Base-by-base conservation (phyloP, 2,329 filamentous ascomycete species). In the Diaporthe sp. region DNA sequence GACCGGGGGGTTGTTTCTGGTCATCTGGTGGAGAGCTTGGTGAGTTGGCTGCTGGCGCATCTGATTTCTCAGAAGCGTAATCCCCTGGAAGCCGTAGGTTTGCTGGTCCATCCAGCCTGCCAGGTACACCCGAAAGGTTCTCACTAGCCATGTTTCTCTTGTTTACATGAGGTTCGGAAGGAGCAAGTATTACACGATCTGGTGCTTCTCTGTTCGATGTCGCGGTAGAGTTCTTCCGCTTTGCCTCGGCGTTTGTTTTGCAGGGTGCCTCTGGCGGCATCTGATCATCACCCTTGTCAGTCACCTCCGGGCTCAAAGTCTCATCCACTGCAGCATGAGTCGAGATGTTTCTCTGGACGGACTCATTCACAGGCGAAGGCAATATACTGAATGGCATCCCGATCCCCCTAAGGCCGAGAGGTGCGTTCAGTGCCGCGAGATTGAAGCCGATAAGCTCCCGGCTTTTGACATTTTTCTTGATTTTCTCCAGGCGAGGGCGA, bases 401-500 rank as follows among this genome's bases (percentile, higher is more conserved):
- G 49, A 75, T 60, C 42, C 70, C 70, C 53, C 76, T 75, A 77
- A 58, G 62, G 70, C 73, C 62, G 58, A 73, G 62, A 57, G 62
- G 61, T 13, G 62, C 73, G 9, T 75, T 73, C 55, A 73, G 70
- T 25, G 71, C 62, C 34, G 57, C 51, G 22, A 76, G 61, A 5
- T 73, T 62, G 61, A 85, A 86, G 4, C 87, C 87, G 70, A 88
- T 82, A n/a, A 88, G 83, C 74, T 88, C 87, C 76, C 81, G 86
- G 79, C 87, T 88, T 76, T 84, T 87, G 60, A 88, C 80, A 57
- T 85, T 85, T 78, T 84, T 87, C 31, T 84, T 84, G 75, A 88
- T 81, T 57, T 80, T 84, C 1, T 83, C 82, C 25, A 88, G 82
- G 12, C 83, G 83, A 15, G 85, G 86, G 2, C 55, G 58, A 12